phyloP scores from a whole-genome alignment of 805 yeast genomes.

The Ogataea glucozyma region DNA sequence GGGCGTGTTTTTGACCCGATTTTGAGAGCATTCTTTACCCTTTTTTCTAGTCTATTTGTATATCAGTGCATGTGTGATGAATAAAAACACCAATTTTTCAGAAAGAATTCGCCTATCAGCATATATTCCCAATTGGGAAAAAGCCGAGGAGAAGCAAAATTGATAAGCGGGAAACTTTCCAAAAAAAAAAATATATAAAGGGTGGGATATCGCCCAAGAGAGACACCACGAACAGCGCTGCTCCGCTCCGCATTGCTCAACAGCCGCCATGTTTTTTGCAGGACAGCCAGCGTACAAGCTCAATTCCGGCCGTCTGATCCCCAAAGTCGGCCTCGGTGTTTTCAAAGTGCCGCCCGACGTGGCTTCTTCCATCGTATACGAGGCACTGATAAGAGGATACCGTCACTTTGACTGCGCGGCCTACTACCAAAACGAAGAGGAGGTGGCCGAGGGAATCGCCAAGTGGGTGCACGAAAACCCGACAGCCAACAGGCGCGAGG shows the following conservation, averaged over 20 bases:
- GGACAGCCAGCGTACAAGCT: constrained; percentile 32
- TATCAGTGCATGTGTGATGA: constrained; percentile 2
- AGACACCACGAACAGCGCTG: too few relatives aligned
- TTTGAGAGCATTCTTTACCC: too few relatives aligned
- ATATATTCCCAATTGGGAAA: not conserved
- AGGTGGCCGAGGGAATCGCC: constrained; percentile 59
- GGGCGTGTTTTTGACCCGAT: too few relatives aligned
- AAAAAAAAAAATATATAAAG: not conserved
- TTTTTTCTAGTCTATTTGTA: not conserved
- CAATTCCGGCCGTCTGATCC: constrained; percentile 54
- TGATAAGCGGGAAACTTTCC: not conserved
- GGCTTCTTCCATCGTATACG: constrained; percentile 48
- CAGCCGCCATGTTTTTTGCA: constrained; percentile 4
- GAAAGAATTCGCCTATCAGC: not conserved
- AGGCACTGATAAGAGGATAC: constrained; percentile 66
- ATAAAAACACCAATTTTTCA: constrained; percentile 10
- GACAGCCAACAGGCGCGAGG: constrained; percentile 33
- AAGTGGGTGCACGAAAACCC: constrained; percentile 38
- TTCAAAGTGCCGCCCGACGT: constrained; percentile 43
- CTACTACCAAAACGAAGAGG: constrained; percentile 62
- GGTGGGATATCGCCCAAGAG: not conserved
- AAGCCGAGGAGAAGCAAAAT: too few relatives aligned
- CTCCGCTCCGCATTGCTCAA: too few relatives aligned
- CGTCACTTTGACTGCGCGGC: constrained; percentile 77
- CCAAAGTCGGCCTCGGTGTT: constrained; percentile 59